A percentile compares a stretch with the other conserved stretches of the same genome.
Evolutionary conservation across 2,329 filamentous ascomycete genomes (phyloP).

Genomic region (Graphilbum sp.): DNA sequence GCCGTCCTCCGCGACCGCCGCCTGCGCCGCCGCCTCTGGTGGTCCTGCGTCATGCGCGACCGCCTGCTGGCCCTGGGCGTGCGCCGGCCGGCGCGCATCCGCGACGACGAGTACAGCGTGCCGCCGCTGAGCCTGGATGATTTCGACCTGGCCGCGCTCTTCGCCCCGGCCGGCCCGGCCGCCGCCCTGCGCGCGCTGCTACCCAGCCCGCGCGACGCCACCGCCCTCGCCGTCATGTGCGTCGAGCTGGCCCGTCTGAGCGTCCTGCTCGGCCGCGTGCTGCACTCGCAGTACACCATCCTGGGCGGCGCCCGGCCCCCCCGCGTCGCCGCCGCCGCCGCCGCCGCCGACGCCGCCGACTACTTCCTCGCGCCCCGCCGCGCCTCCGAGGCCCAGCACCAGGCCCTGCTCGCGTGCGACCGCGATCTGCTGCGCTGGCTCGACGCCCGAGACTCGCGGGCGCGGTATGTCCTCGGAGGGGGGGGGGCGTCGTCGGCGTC

Average conservation of each 20-base stretch:
- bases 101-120: conserved; percentile 50
- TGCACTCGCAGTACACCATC: conserved; percentile 41
- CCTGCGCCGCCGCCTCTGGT: conserved; percentile 55
- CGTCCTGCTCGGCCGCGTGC: conserved; percentile 46
- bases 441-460: not conserved
- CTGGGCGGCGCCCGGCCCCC: no score
- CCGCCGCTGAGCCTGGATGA: conserved; percentile 49
- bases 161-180: no score
- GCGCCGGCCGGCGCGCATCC: conserved; percentile 50
- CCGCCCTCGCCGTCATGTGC: conserved; percentile 28
- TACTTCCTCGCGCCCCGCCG: conserved; percentile 1
- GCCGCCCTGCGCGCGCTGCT: not conserved
- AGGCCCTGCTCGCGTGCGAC: conserved; percentile 1
- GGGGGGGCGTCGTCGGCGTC: no score
- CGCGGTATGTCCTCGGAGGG: not conserved
- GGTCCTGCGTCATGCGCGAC: conserved; percentile 53
- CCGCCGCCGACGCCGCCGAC: not conserved
- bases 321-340: no score
- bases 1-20: conserved; percentile 35
- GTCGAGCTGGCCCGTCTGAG: conserved; percentile 52
- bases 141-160: conserved; percentile 30
- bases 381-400: not conserved
- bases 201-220: not conserved
- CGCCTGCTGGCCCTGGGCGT: conserved; percentile 50
- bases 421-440: not conserved